These are phyloP conservation scores for Fonsecaea erecta DNA, from an alignment of 2,329 filamentous ascomycete genomes.

Conservation along the genomic window DNA sequence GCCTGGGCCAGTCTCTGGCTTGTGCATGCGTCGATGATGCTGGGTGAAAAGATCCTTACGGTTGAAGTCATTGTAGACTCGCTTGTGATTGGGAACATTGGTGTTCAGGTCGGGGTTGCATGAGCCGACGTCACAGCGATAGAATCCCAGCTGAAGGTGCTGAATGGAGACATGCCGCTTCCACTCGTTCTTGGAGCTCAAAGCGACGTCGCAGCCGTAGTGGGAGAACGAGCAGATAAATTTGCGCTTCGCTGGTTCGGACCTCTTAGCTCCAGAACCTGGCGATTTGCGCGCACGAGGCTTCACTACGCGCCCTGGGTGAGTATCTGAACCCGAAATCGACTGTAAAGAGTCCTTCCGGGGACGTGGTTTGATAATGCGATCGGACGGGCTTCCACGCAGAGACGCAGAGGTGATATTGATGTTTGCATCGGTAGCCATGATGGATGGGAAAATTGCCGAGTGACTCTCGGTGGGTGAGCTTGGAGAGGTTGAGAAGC, in stretches of 20 bases:
- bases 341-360: conserved; percentile 38
- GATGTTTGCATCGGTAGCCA: conserved; percentile 33
- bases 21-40: conserved; percentile 85
- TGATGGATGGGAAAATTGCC: conserved; percentile 12
- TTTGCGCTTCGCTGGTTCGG: conserved; percentile 45
- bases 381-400: conserved; percentile 35
- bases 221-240: conserved; percentile 80
- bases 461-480: conserved; percentile 17
- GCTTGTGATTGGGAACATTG: conserved; percentile 33
- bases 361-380: conserved; percentile 36
- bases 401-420: conserved; percentile 33
- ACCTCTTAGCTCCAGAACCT: conserved; percentile 38
- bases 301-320: conserved; percentile 38
- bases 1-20: conserved; percentile 41
- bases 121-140: conserved; percentile 71
- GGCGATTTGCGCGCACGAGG: conserved; percentile 38
- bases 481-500: conserved; percentile 17
- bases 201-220: conserved; percentile 75
- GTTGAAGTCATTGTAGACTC: conserved; percentile 72
- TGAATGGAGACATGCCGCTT: conserved; percentile 85
- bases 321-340: conserved; percentile 34
- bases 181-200: conserved; percentile 90
- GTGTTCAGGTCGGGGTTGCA: conserved; percentile 49
- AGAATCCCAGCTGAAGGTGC: conserved; percentile 76
- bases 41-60: conserved; percentile 91